phyloP scores from a whole-genome alignment of 1,284 basidiomycete genomes.

The Malassezia pachydermatis region DNA sequence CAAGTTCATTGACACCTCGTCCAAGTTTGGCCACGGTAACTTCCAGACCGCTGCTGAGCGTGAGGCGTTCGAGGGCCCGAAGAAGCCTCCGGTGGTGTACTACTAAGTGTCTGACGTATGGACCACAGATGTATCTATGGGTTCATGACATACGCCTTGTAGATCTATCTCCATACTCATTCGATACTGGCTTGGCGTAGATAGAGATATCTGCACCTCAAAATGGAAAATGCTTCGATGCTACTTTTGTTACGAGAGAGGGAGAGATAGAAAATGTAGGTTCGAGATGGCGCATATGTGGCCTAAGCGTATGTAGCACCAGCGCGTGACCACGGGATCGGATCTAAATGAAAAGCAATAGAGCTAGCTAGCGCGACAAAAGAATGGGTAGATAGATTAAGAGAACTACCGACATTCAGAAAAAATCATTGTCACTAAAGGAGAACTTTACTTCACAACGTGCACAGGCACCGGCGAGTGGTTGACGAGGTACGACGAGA shows the following conservation, averaged over 20 bases:
- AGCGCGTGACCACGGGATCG: no score
- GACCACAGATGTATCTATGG: no score
- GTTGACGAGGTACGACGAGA: slow-evolving; percentile 32
- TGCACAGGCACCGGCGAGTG: slow-evolving; percentile 40
- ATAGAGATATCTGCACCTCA: slow-evolving; percentile 6
- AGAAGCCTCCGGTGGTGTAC: slow-evolving; percentile 53
- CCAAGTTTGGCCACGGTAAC: slow-evolving; percentile 75
- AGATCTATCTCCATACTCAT: slow-evolving; percentile 10
- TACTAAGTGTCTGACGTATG: slow-evolving; percentile 20
- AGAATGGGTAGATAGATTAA: background rate
- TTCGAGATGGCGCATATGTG: no score
- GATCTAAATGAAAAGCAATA: background rate
- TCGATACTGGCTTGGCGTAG: slow-evolving; percentile 13
- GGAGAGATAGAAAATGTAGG: background rate
- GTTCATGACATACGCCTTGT: slow-evolving; percentile 52
- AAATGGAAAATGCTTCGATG: slow-evolving; percentile 12
- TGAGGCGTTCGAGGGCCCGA: slow-evolving; percentile 76
- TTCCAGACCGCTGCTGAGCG: slow-evolving; percentile 97
- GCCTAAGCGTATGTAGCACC: no score
- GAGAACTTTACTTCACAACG: slow-evolving; percentile 34
- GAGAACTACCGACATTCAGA: background rate
- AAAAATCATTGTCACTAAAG: background rate
- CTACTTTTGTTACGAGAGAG: no score
- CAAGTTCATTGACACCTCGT: slow-evolving; percentile 97
- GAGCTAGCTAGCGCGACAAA: background rate